Conservation (phyloP, 345 rosid species). For the Rhizophora apiculata region DNA sequence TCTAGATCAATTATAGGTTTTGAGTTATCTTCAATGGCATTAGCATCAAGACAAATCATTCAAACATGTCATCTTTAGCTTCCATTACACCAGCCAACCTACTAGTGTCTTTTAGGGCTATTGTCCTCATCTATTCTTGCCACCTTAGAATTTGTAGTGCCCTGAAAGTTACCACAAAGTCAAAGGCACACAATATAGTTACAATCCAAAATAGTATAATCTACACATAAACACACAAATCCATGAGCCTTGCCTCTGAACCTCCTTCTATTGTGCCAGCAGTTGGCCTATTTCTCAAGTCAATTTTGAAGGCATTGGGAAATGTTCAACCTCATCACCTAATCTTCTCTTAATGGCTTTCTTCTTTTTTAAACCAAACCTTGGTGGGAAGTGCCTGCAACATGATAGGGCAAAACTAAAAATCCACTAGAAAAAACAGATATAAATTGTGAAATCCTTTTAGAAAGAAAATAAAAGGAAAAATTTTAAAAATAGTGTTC, state of each 20-base stretch:
- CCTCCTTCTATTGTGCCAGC: slow-evolving; percentile 68
- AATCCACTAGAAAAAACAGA: neutral
- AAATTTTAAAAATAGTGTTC: slow-evolving; percentile 1
- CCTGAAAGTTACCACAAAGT: neutral
- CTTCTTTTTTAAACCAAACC: slow-evolving; percentile 59
- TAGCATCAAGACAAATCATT: slow-evolving; percentile 31
- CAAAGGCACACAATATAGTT: neutral
- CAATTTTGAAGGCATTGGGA: slow-evolving; percentile 71
- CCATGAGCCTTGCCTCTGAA: slow-evolving; percentile 49
- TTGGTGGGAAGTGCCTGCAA: slow-evolving; percentile 88
- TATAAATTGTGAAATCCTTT: neutral
- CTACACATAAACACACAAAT: neutral
- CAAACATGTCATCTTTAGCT: slow-evolving; percentile 72
- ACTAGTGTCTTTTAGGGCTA: slow-evolving; percentile 46
- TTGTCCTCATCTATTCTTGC: slow-evolving; percentile 1
- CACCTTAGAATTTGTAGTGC: slow-evolving; percentile 16
- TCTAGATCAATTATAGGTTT: neutral
- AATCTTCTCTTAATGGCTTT: slow-evolving; percentile 82
- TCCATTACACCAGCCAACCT: slow-evolving; percentile 49
- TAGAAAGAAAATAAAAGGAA: neutral
- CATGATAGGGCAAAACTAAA: neutral
- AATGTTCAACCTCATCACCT: slow-evolving; percentile 80
- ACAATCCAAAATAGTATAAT: neutral
- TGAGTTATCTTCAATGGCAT: neutral
- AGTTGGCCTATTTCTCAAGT: slow-evolving; percentile 59